Conservation (phyloP, 768 basidiomycete species). For the Rubroboletus pulcherrimus region DNA sequence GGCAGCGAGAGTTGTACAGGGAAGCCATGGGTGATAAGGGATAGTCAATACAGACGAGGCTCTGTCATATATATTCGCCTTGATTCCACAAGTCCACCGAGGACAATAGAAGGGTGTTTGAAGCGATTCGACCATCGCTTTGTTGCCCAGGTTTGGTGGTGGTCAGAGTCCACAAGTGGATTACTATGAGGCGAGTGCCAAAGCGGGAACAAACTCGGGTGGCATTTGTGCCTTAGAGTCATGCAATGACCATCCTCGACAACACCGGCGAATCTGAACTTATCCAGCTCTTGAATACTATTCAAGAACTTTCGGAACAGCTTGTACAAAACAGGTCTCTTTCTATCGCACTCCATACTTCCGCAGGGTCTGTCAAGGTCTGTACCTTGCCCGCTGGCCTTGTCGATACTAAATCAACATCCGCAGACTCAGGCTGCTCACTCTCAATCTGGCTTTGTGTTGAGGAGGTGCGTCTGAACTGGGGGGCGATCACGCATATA, state of each 20-base stretch:
- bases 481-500: neutral
- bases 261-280: conserved; percentile 52
- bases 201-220: conserved; percentile 7
- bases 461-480: conserved; percentile 58
- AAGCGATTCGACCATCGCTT: neutral
- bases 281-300: conserved; percentile 58
- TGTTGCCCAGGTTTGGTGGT: neutral
- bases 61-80: conserved; percentile 1
- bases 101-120: conserved; percentile 13
- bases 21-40: conserved; percentile 9
- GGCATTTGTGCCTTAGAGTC: neutral
- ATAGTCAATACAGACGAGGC: no score
- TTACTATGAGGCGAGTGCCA: neutral
- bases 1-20: conserved; percentile 7
- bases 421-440: conserved; percentile 80
- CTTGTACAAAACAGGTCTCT: conserved; percentile 73
- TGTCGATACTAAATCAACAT: neutral
- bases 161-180: neutral
- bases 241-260: conserved; percentile 55
- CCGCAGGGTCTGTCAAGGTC: conserved; percentile 80
- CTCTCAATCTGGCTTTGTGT: conserved; percentile 86
- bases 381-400: conserved; percentile 14
- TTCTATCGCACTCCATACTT: conserved; percentile 66
- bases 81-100: conserved; percentile 9
- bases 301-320: conserved; percentile 81